phyloP scores from a whole-genome alignment of 306 rosid genomes.

The Fagus sylvatica region DNA sequence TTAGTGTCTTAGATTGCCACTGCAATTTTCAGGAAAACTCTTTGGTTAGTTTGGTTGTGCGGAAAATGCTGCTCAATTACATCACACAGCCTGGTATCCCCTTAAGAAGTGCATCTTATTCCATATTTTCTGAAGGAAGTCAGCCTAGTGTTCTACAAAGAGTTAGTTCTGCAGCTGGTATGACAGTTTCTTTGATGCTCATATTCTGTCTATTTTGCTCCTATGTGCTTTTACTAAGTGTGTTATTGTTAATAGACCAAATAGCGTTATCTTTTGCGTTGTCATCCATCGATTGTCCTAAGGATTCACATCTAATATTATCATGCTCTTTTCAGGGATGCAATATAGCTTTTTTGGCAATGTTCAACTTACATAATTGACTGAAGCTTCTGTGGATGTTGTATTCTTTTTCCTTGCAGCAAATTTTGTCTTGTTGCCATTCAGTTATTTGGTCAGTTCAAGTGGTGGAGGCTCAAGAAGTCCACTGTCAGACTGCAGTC shows the following conservation, averaged over 20 bases:
- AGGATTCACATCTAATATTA: neutral
- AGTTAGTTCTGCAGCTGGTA: constrained; percentile 99
- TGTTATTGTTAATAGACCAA: neutral
- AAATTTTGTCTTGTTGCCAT: constrained; percentile 80
- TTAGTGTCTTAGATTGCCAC: constrained; percentile 20
- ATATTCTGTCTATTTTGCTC: neutral
- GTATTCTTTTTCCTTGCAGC: constrained; percentile 57
- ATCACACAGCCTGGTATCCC: constrained; percentile 54
- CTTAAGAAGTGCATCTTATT: constrained; percentile 57
- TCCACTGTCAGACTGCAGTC: constrained; percentile 82
- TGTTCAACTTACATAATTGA: constrained; percentile 23
- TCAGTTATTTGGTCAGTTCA: constrained; percentile 79
- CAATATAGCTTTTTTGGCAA: constrained; percentile 10
- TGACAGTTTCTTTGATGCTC: constrained; percentile 8
- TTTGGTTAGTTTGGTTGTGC: constrained; percentile 67
- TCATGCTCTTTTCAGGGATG: constrained; percentile 9
- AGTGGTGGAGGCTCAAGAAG: constrained; percentile 68
- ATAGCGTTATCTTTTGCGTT: constrained; percentile 6
- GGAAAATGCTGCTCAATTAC: constrained; percentile 70
- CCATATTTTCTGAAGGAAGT: constrained; percentile 69
- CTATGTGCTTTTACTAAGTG: neutral
- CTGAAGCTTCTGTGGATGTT: constrained; percentile 14
- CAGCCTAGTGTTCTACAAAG: constrained; percentile 88
- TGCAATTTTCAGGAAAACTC: constrained; percentile 75
- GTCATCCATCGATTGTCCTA: constrained; percentile 10